Evolutionary conservation across 2,329 filamentous ascomycete genomes (phyloP).

Genomic region (Colletotrichum cordylinicola): DNA sequence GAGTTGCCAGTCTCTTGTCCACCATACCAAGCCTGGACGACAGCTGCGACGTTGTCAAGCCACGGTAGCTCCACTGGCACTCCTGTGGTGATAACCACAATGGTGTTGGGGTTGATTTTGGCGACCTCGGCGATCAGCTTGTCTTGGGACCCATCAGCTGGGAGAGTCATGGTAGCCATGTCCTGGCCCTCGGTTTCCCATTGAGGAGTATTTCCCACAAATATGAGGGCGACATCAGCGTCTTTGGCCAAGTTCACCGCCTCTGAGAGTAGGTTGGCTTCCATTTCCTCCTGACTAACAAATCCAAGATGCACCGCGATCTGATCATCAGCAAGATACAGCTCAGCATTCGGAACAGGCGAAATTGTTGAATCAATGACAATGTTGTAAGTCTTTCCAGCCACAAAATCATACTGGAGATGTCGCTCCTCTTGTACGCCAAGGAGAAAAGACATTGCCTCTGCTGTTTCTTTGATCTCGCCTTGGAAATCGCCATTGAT

Average conservation of each 20-base stretch:
- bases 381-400: constrained; percentile 52
- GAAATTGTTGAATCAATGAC: constrained; percentile 55
- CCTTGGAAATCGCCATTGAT: constrained; percentile 67
- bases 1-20: constrained; percentile 73
- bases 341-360: background rate
- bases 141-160: constrained; percentile 62
- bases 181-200: constrained; percentile 73
- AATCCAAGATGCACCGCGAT: background rate
- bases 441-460: constrained; percentile 72
- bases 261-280: constrained; percentile 32
- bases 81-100: constrained; percentile 68
- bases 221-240: constrained; percentile 68
- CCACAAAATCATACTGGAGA: background rate
- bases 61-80: constrained; percentile 64
- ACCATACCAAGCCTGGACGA: constrained; percentile 80
- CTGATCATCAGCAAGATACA: background rate
- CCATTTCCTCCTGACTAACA: constrained; percentile 12
- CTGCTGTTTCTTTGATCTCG: constrained; percentile 36
- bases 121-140: constrained; percentile 62
- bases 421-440: constrained; percentile 50
- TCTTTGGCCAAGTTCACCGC: constrained; percentile 64
- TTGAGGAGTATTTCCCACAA: constrained; percentile 51
- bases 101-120: constrained; percentile 61
- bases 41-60: constrained; percentile 57
- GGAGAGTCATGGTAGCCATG: constrained; percentile 71